Conservation (phyloP, 768 basidiomycete species). For the Cubamyces lactineus region DNA sequence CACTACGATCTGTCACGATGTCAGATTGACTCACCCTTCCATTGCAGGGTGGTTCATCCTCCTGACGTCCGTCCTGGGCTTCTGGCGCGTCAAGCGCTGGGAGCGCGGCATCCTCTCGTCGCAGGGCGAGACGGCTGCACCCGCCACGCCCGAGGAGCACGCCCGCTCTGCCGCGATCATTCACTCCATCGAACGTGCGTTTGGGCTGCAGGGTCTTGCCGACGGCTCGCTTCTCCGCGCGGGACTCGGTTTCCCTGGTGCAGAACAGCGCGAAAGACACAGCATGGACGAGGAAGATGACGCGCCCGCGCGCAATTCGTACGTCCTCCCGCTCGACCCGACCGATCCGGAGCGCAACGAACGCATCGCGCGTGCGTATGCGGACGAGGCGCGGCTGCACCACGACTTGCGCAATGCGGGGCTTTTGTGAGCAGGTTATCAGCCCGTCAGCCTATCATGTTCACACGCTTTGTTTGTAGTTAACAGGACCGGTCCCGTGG, state of each 20-base stretch:
- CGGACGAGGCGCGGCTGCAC: constrained; percentile 59
- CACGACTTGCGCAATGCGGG: constrained; percentile 66
- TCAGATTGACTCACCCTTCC: background rate
- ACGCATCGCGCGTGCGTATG: constrained; percentile 48
- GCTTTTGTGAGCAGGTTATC: constrained; percentile 56
- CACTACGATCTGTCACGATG: background rate
- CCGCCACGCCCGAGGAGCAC: constrained; percentile 26
- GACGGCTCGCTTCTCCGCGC: constrained; percentile 34
- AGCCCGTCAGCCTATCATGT: no score
- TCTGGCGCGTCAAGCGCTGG: constrained; percentile 90
- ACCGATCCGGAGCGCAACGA: constrained; percentile 48
- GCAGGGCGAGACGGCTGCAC: constrained; percentile 40
- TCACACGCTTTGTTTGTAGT: no score
- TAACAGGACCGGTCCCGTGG: no score
- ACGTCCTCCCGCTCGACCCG: constrained; percentile 45
- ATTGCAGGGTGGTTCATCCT: constrained; percentile 79
- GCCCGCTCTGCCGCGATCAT: constrained; percentile 26
- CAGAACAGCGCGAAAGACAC: constrained; percentile 9
- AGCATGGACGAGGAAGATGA: constrained; percentile 14
- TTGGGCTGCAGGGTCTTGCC: constrained; percentile 30
- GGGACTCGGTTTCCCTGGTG: constrained; percentile 35
- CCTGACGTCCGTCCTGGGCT: constrained; percentile 87
- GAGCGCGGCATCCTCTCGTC: constrained; percentile 75
- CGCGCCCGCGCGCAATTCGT: constrained; percentile 32
- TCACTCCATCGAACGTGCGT: constrained; percentile 39